Conservation (phyloP, 345 rosid species). For the Bretschneidera sinensis region DNA sequence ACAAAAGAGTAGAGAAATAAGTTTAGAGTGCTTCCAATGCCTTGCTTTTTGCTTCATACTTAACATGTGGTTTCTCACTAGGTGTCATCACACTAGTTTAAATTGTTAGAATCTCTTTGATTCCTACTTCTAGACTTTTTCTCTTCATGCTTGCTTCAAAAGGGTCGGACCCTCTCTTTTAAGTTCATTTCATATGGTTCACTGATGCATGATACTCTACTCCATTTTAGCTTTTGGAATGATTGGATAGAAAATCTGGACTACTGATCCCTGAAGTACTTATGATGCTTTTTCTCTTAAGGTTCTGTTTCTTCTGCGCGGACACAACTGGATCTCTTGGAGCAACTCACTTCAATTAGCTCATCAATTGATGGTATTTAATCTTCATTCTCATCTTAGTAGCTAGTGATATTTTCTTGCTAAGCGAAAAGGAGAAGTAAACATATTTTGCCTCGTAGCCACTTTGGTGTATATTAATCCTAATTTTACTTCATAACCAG, state of each 20-base stretch:
- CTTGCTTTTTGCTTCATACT: too few species aligned
- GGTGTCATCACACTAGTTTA: too few species aligned
- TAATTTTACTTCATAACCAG: slow-evolving; percentile 23
- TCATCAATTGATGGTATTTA: slow-evolving; percentile 51
- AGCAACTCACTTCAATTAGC: slow-evolving; percentile 56
- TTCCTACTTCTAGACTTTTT: too few species aligned
- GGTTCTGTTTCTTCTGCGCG: slow-evolving; percentile 69
- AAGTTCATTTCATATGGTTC: background rate
- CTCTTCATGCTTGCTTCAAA: background rate
- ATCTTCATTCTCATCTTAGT: background rate
- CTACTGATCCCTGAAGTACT: background rate
- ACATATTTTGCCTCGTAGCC: background rate
- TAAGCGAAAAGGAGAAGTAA: background rate
- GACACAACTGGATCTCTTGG: slow-evolving; percentile 66
- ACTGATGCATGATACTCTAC: background rate
- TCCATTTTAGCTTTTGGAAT: background rate
- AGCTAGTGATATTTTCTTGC: background rate
- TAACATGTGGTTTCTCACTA: too few species aligned
- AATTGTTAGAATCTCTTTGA: too few species aligned
- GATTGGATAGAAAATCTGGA: background rate
- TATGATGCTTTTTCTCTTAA: slow-evolving; percentile 13
- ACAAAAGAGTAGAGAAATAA: too few species aligned
- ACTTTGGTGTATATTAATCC: background rate
- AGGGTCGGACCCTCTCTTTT: background rate
- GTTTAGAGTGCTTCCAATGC: too few species aligned